Percentiles rank a stretch among this genome's conserved stretches.
Conservation (phyloP, 106 monocot species). For the Apostasia shenzhenica region DNA sequence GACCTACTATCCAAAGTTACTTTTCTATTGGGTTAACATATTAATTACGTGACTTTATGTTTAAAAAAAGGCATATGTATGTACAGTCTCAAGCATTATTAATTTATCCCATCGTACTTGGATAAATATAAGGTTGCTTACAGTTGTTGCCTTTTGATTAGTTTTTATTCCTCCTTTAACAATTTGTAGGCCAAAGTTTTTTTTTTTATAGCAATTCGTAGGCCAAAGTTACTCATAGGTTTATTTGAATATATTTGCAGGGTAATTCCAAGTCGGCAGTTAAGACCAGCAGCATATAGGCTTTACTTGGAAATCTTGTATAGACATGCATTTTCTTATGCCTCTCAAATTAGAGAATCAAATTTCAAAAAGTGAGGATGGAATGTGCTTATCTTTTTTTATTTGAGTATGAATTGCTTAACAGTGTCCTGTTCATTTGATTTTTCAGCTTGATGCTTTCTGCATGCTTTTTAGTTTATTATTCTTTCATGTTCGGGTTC, state of each 20-base stretch:
- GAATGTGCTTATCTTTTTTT: not conserved
- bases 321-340: slow-evolving; percentile 57
- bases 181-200: not conserved
- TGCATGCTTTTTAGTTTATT: too few relatives aligned
- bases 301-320: slow-evolving; percentile 69
- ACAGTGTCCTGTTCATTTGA: not conserved
- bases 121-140: not conserved
- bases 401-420: not conserved
- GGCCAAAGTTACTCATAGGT: too few relatives aligned
- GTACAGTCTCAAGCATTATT: not conserved
- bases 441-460: too few relatives aligned
- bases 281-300: slow-evolving; percentile 60
- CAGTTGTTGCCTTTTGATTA: not conserved
- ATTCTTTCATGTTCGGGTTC: too few relatives aligned
- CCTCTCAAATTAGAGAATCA: slow-evolving; percentile 44
- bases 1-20: too few relatives aligned
- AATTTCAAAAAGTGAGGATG: slow-evolving; percentile 57
- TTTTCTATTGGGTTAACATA: too few relatives aligned
- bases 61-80: too few relatives aligned
- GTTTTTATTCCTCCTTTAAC: not conserved
- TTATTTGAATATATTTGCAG: slow-evolving; percentile 22
- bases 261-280: slow-evolving; percentile 54
- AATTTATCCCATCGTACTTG: not conserved
- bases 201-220: too few relatives aligned
- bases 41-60: too few relatives aligned